These are phyloP conservation scores for Eucommia ulmoides DNA, from an alignment of 257 asterid genomes.

Conservation along the genomic window DNA sequence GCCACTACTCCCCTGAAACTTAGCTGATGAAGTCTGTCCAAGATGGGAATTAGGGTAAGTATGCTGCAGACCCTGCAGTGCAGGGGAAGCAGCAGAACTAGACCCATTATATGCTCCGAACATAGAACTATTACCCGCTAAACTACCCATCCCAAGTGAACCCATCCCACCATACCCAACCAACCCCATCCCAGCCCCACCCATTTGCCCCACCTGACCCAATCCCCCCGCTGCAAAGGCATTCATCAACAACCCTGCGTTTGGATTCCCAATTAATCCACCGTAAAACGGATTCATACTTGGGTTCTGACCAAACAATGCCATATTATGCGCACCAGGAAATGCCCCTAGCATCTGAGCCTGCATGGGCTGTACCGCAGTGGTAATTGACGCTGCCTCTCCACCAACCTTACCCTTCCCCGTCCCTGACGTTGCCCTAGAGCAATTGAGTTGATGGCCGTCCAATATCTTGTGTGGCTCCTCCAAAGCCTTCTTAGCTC, in stretches of 20 bases:
- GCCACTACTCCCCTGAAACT: slow-evolving; percentile 23
- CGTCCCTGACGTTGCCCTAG: slow-evolving; percentile 59
- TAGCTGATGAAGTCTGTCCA: slow-evolving; percentile 30
- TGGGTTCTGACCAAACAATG: slow-evolving; percentile 37
- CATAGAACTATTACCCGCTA: slow-evolving; percentile 21
- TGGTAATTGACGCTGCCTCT: slow-evolving; percentile 77
- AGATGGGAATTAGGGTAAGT: slow-evolving; percentile 33
- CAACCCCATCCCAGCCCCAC: slow-evolving; percentile 23
- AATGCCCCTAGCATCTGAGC: slow-evolving; percentile 29
- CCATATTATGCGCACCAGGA: slow-evolving; percentile 47
- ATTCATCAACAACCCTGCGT: slow-evolving; percentile 13
- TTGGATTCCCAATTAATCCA: slow-evolving; percentile 7
- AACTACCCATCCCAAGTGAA: slow-evolving; percentile 10
- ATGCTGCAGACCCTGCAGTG: slow-evolving; percentile 29
- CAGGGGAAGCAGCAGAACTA: slow-evolving; percentile 12
- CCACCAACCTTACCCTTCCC: slow-evolving; percentile 36
- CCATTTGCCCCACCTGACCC: slow-evolving; percentile 32
- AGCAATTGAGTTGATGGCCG: slow-evolving; percentile 59
- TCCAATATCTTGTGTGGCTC: slow-evolving; percentile 71
- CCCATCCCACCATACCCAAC: slow-evolving; percentile 15
- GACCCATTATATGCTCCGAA: slow-evolving; percentile 13
- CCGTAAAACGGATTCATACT: slow-evolving; percentile 38
- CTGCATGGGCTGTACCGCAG: slow-evolving; percentile 51
- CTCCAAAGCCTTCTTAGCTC: slow-evolving; percentile 59
- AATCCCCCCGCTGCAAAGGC: slow-evolving; percentile 21